Conservation (phyloP, 768 basidiomycete species). For the Mycena polygramma region DNA sequence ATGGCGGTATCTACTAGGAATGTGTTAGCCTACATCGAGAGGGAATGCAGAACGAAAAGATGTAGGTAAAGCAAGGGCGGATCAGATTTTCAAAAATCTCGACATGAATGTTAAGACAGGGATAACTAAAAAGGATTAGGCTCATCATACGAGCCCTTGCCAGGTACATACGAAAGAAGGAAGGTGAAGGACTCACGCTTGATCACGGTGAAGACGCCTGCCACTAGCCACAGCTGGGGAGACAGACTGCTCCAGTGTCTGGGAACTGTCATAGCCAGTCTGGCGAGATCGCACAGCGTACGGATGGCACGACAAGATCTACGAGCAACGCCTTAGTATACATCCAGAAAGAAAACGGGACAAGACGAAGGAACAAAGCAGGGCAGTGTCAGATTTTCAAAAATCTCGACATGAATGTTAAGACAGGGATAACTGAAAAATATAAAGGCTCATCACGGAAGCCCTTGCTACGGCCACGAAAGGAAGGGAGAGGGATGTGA, state of each 20-base stretch:
- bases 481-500: background rate
- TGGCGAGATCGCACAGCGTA: no score
- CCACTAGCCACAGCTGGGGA: no score
- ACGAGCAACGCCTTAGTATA: no score
- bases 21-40: background rate
- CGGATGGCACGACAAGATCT: no score
- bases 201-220: no score
- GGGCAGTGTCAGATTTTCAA: constrained; percentile 27
- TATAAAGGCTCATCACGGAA: constrained; percentile 32
- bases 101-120: no score
- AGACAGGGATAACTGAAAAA: constrained; percentile 39
- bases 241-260: no score
- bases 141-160: no score
- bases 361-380: background rate
- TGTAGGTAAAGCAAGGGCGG: constrained; percentile 18
- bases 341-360: no score
- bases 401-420: constrained; percentile 34
- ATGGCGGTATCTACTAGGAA: background rate
- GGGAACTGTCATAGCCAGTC: no score
- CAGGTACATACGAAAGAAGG: background rate
- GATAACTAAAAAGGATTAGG: no score
- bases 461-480: background rate
- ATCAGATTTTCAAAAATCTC: background rate
- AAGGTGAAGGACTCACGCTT: no score
- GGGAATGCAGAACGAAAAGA: background rate